Evolutionary conservation across 305 asterid genomes (phyloP).

Genomic region (Solanum aculeatissimum): DNA sequence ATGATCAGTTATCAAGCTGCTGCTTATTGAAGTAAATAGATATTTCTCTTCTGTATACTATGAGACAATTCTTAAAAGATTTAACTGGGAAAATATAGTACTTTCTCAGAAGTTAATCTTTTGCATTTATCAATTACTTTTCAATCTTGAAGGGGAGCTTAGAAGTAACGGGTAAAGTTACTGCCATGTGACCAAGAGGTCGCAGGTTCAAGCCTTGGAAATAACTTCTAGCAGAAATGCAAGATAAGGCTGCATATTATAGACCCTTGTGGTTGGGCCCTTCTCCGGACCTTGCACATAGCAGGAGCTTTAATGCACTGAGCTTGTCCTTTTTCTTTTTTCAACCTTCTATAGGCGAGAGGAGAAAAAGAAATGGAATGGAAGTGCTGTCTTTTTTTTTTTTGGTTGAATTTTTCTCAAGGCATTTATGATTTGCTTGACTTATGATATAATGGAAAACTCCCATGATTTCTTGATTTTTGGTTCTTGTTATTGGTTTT

Average conservation of each 20-base stretch:
- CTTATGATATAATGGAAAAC: neutral
- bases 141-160: too few species aligned
- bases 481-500: neutral
- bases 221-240: too few species aligned
- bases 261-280: too few species aligned
- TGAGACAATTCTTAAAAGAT: neutral
- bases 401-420: neutral
- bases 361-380: neutral
- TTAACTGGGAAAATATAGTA: neutral
- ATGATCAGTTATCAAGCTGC: neutral
- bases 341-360: neutral
- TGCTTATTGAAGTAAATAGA: neutral
- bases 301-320: too few species aligned
- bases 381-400: neutral
- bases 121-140: neutral
- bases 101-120: neutral
- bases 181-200: too few species aligned
- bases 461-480: neutral
- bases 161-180: too few species aligned
- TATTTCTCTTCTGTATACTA: neutral
- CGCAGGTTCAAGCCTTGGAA: too few species aligned
- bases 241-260: too few species aligned
- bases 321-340: too few species aligned
- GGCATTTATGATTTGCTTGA: neutral
- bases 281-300: too few species aligned